Conservation (phyloP, 768 basidiomycete species). For the Pleurotus citrinopileatus region DNA sequence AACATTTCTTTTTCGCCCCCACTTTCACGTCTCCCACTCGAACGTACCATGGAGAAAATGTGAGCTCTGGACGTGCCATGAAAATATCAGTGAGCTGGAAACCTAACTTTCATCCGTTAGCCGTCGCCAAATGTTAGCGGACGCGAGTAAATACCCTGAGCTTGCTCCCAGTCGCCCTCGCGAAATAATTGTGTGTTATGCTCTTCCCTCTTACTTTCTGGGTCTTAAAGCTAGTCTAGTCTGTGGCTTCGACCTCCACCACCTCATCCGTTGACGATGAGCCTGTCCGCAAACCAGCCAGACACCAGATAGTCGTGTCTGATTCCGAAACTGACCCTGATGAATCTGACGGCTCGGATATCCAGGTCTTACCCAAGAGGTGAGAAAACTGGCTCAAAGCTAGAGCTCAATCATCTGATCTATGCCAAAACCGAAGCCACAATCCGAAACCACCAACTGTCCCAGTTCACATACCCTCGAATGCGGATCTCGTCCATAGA, state of each 20-base stretch:
- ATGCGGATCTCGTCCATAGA: slow-evolving; percentile 21
- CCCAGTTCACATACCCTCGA: slow-evolving; percentile 34
- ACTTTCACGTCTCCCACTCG: neutral
- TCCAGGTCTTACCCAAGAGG: neutral
- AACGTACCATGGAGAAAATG: slow-evolving; percentile 8
- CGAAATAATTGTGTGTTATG: slow-evolving; percentile 1
- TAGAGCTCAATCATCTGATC: too few species aligned
- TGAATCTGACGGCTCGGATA: neutral
- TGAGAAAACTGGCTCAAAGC: neutral
- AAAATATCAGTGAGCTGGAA: neutral
- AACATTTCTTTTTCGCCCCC: neutral
- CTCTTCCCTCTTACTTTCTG: neutral
- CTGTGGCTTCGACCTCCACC: neutral
- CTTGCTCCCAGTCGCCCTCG: slow-evolving; percentile 2
- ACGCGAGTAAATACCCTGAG: slow-evolving; percentile 3
- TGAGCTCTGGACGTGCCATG: neutral
- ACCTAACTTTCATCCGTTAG: neutral
- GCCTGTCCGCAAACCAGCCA: neutral
- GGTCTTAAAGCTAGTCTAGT: neutral
- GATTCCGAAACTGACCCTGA: slow-evolving; percentile 1
- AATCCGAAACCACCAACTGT: too few species aligned
- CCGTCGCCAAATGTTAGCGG: slow-evolving; percentile 3
- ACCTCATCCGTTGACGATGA: neutral
- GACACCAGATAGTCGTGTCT: neutral
- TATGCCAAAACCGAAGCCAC: too few species aligned